These are phyloP conservation scores for Chaetomium sp. DNA, from an alignment of 2,329 filamentous ascomycete genomes.

Conservation along the genomic window DNA sequence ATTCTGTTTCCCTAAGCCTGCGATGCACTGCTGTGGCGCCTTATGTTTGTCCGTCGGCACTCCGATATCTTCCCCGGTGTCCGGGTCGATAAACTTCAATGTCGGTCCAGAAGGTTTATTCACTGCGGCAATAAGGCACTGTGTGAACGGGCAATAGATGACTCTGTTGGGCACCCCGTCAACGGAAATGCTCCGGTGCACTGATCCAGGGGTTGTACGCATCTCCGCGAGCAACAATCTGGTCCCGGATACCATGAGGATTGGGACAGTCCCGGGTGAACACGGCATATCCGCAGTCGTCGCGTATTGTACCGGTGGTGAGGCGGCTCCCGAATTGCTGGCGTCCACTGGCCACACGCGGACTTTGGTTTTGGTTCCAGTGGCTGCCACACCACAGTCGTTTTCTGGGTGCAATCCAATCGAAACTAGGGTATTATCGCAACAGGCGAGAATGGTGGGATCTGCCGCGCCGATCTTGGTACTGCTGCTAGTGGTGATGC, in stretches of 20 bases:
- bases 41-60: constrained; percentile 37
- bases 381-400: neutral
- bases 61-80: constrained; percentile 48
- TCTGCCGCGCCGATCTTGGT: constrained; percentile 16
- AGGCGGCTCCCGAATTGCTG: constrained; percentile 30
- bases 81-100: constrained; percentile 50
- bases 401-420: constrained; percentile 30
- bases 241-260: constrained; percentile 45
- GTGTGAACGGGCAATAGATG: constrained; percentile 48
- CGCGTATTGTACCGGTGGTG: constrained; percentile 44
- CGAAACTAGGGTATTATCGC: constrained; percentile 41
- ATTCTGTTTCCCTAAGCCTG: constrained; percentile 48
- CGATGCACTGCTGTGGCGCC: constrained; percentile 42
- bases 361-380: constrained; percentile 33
- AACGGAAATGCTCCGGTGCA: constrained; percentile 44
- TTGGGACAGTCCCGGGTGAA: constrained; percentile 34
- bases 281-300: constrained; percentile 37
- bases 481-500: constrained; percentile 12
- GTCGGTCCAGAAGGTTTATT: constrained; percentile 38
- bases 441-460: constrained; percentile 39
- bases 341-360: constrained; percentile 46
- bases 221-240: constrained; percentile 49
- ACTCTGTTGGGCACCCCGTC: constrained; percentile 45
- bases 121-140: constrained; percentile 49
- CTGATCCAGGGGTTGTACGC: constrained; percentile 37